Percentiles rank a stretch among this genome's conserved stretches.
phyloP scores from a whole-genome alignment of 129 eudicot genomes.

The Flaveria brownii region DNA sequence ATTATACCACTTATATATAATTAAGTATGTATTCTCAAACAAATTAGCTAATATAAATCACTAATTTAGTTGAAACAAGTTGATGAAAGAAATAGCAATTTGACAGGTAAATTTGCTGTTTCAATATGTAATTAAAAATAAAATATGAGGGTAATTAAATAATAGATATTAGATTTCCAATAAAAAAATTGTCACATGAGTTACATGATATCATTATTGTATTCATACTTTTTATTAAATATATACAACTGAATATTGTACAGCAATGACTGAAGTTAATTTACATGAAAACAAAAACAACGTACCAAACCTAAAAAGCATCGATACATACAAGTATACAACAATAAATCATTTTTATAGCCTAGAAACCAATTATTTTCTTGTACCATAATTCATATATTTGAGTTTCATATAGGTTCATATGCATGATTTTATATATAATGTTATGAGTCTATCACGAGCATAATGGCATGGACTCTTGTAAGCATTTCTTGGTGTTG shows the following conservation, averaged over 20 bases:
- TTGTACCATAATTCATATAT: not conserved
- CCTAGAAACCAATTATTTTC: not conserved
- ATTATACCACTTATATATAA: not conserved
- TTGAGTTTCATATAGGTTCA: not conserved
- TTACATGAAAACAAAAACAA: not conserved
- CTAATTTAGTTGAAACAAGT: not conserved
- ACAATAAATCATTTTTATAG: not conserved
- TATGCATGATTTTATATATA: not conserved
- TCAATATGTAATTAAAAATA: not conserved
- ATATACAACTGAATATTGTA: slow-evolving; percentile 2
- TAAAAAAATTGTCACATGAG: not conserved
- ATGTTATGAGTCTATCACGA: no score
- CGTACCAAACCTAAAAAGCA: not conserved
- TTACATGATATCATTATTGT: slow-evolving; percentile 2
- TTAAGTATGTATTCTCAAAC: not conserved
- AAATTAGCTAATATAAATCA: not conserved
- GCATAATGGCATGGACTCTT: not conserved
- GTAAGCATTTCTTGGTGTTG: slow-evolving; percentile 12
- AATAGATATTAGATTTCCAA: slow-evolving; percentile 15
- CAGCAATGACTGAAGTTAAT: not conserved
- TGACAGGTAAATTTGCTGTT: not conserved
- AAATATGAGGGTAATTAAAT: not conserved
- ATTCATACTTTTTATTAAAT: not conserved
- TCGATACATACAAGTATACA: slow-evolving; percentile 15
- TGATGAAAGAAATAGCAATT: not conserved